Percentiles rank a stretch among this genome's conserved stretches.
Conservation (phyloP, 2,329 filamentous ascomycete species). For the Cercospora sp. region DNA sequence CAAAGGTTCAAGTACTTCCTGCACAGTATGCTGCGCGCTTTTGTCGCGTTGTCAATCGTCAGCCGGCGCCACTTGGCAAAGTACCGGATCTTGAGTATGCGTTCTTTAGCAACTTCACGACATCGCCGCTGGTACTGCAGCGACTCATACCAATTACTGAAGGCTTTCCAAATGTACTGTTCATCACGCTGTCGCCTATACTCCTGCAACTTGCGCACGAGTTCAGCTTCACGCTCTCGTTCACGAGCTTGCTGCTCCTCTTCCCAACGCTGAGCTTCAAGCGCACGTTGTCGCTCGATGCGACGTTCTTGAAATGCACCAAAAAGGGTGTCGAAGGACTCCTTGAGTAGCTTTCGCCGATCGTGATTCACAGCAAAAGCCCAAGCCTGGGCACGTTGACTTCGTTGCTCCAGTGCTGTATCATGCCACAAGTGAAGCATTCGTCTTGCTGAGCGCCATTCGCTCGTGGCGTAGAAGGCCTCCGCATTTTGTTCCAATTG, state of each 20-base stretch:
- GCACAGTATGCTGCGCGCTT: constrained; percentile 54
- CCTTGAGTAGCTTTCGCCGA: constrained; percentile 52
- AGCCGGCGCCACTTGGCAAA: constrained; percentile 71
- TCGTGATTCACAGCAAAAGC: constrained; percentile 53
- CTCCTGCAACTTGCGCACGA: constrained; percentile 15
- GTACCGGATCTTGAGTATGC: constrained; percentile 63
- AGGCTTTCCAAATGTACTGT: constrained; percentile 64
- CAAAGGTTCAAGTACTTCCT: constrained; percentile 59
- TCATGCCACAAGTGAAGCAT: constrained; percentile 48
- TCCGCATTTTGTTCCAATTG: constrained; percentile 37
- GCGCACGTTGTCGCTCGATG: constrained; percentile 13
- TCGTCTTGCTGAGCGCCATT: constrained; percentile 25
- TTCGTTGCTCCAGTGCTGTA: constrained; percentile 39
- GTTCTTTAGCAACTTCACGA: constrained; percentile 38
- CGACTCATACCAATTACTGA: constrained; percentile 68
- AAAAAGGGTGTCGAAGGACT: constrained; percentile 56
- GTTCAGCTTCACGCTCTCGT: constrained; percentile 19
- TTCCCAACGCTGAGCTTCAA: constrained; percentile 19
- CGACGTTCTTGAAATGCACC: constrained; percentile 34
- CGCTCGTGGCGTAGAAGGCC: constrained; percentile 31
- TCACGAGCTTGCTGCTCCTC: constrained; percentile 20
- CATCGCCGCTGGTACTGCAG: constrained; percentile 65
- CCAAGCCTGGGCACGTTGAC: constrained; percentile 35
- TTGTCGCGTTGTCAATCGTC: constrained; percentile 60
- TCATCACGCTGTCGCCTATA: constrained; percentile 57